Conservation (phyloP, 2,329 filamentous ascomycete genomes). For the Phaeosphaeriaceae sp. region DNA sequence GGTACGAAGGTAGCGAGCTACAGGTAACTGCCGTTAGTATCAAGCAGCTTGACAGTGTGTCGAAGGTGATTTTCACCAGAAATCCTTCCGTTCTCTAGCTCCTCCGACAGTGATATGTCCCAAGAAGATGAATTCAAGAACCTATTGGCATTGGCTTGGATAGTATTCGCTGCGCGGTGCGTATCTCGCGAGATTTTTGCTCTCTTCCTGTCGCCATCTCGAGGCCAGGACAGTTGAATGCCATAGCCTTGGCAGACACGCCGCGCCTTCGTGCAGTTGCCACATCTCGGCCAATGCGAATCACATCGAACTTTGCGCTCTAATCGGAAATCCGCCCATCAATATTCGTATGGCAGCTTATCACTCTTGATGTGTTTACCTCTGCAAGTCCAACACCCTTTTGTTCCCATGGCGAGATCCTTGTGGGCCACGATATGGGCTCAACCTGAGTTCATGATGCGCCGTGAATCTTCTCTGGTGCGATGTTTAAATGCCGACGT, state of each 20-base stretch:
- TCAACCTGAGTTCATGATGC: too few relatives aligned
- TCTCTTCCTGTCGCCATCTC: conserved; percentile 46
- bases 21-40: conserved; percentile 8
- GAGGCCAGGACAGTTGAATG: conserved; percentile 55
- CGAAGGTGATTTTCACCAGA: conserved; percentile 1
- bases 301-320: conserved; percentile 58
- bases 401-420: conserved; percentile 13
- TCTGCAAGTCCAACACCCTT: conserved; percentile 22
- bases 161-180: background rate
- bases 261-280: conserved; percentile 53
- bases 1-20: conserved; percentile 14
- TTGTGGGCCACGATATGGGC: background rate
- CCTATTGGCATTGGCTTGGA: conserved; percentile 5
- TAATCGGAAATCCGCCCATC: conserved; percentile 47
- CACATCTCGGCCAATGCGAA: conserved; percentile 51
- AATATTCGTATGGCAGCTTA: conserved; percentile 1
- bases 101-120: conserved; percentile 12
- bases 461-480: too few relatives aligned
- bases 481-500: too few relatives aligned
- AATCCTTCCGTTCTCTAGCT: conserved; percentile 8
- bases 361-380: conserved; percentile 8
- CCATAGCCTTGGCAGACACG: conserved; percentile 45
- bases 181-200: background rate
- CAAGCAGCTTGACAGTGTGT: conserved; percentile 5
- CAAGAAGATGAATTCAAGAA: conserved; percentile 15